These are phyloP conservation scores for Penicillium sp. DNA, from an alignment of 2,329 filamentous ascomycete species.

Conservation along the genomic window DNA sequence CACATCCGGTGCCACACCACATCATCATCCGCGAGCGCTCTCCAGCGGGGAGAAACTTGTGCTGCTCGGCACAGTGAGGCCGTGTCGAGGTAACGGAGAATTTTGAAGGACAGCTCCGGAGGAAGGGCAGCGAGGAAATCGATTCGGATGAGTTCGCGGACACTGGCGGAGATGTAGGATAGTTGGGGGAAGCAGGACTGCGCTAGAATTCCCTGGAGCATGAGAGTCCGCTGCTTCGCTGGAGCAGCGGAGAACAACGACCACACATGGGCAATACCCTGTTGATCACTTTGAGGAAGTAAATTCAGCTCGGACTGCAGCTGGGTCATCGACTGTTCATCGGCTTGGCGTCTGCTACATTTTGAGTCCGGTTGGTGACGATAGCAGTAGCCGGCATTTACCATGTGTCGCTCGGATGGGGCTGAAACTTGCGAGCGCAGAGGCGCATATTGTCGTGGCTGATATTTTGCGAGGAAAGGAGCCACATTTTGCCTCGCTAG, in stretches of 20 bases:
- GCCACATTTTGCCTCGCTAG: slow-evolving; percentile 69
- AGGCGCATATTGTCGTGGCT: slow-evolving; percentile 78
- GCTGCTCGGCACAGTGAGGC: slow-evolving; percentile 90
- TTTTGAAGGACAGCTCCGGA: slow-evolving; percentile 83
- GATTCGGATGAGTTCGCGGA: slow-evolving; percentile 92
- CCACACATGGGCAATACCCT: slow-evolving; percentile 95
- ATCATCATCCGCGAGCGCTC: slow-evolving; percentile 85
- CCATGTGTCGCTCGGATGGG: slow-evolving; percentile 37
- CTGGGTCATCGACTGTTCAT: slow-evolving; percentile 92
- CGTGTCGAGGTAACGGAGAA: slow-evolving; percentile 85
- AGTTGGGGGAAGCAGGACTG: slow-evolving; percentile 97
- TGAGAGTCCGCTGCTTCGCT: slow-evolving; percentile 83
- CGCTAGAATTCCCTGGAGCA: slow-evolving; percentile 90
- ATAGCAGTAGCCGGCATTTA: slow-evolving; percentile 88
- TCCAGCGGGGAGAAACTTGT: slow-evolving; percentile 84
- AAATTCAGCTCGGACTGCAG: slow-evolving; percentile 82
- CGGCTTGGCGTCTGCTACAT: slow-evolving; percentile 72
- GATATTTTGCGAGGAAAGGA: slow-evolving; percentile 83
- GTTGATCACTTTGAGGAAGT: slow-evolving; percentile 74
- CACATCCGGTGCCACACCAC: slow-evolving; percentile 98
- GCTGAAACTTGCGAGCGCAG: slow-evolving; percentile 43
- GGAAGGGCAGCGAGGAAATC: slow-evolving; percentile 88
- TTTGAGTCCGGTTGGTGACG: slow-evolving; percentile 88
- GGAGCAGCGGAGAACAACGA: slow-evolving; percentile 93
- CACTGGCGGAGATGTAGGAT: slow-evolving; percentile 79